These are phyloP conservation scores for Alternaria rosae DNA, from an alignment of 2,329 filamentous ascomycete genomes.

Conservation along the genomic window DNA sequence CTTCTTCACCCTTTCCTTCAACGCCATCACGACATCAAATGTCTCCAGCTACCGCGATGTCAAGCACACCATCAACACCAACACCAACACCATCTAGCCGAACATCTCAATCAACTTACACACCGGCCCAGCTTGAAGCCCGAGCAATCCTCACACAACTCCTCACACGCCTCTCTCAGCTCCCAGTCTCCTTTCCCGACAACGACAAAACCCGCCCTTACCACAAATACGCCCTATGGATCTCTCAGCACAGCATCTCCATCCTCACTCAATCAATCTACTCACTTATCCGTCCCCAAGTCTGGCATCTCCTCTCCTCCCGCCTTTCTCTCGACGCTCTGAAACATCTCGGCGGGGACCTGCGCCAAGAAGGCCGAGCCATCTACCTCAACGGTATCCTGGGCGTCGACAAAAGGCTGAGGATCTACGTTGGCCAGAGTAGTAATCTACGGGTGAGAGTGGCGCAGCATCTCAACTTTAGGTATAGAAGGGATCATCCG, in stretches of 20 bases:
- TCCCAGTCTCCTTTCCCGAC: background rate
- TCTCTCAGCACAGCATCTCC: slow-evolving; percentile 21
- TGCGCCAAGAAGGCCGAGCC: slow-evolving; percentile 29
- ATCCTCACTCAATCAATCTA: slow-evolving; percentile 29
- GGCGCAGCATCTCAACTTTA: slow-evolving; percentile 44
- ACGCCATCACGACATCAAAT: background rate
- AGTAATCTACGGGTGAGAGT: slow-evolving; percentile 33
- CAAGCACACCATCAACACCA: background rate
- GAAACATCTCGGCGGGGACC: slow-evolving; percentile 33
- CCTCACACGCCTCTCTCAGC: slow-evolving; percentile 20
- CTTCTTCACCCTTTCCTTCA: background rate
- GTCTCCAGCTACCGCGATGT: background rate
- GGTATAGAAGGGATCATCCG: slow-evolving; percentile 45
- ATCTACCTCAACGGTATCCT: slow-evolving; percentile 39
- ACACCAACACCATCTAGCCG: slow-evolving; percentile 2
- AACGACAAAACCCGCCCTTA: slow-evolving; percentile 17
- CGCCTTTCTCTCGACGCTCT: slow-evolving; percentile 33
- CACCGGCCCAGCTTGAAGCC: slow-evolving; percentile 33
- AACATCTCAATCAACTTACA: slow-evolving; percentile 4
- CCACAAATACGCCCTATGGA: slow-evolving; percentile 29
- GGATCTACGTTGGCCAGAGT: slow-evolving; percentile 45
- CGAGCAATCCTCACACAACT: slow-evolving; percentile 31
- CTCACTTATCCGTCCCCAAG: slow-evolving; percentile 28
- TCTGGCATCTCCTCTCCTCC: slow-evolving; percentile 29
- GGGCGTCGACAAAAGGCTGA: slow-evolving; percentile 31